Conservation (phyloP, 805 yeast genomes). For the Candida hispaniensis region DNA sequence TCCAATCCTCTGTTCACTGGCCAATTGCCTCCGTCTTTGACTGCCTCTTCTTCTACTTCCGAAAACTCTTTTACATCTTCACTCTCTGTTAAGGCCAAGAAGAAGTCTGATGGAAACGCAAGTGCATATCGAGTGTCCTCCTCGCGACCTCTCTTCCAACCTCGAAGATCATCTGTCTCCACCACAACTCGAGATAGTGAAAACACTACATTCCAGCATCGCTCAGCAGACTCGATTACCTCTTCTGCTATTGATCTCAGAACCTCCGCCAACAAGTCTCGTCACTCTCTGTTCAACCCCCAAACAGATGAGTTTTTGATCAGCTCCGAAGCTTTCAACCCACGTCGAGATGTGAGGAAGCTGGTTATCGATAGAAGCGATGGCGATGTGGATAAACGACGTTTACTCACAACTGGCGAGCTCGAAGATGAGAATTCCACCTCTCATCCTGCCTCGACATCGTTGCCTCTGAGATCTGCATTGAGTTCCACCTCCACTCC, state of each 20-base stretch:
- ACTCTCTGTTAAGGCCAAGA: conserved; percentile 33
- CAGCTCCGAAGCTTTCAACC: conserved; percentile 61
- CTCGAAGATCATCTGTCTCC: too few relatives aligned
- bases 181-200: too few relatives aligned
- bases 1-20: conserved; percentile 52
- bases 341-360: conserved; percentile 43
- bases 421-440: conserved; percentile 19
- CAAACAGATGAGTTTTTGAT: conserved; percentile 58
- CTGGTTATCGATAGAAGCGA: conserved; percentile 40
- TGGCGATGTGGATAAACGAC: conserved; percentile 19
- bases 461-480: conserved; percentile 12
- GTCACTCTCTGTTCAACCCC: conserved; percentile 31
- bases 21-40: conserved; percentile 22
- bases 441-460: conserved; percentile 4
- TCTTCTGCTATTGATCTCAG: not conserved
- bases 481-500: conserved; percentile 11
- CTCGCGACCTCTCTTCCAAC: conserved; percentile 38
- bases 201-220: conserved; percentile 6
- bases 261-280: conserved; percentile 3
- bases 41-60: conserved; percentile 31
- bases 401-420: conserved; percentile 14
- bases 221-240: conserved; percentile 1
- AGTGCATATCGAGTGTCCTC: conserved; percentile 58
- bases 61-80: conserved; percentile 41
- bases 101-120: conserved; percentile 50